Conservation (phyloP, 495 filamentous ascomycete genomes). For the Cenococcum geophilum region DNA sequence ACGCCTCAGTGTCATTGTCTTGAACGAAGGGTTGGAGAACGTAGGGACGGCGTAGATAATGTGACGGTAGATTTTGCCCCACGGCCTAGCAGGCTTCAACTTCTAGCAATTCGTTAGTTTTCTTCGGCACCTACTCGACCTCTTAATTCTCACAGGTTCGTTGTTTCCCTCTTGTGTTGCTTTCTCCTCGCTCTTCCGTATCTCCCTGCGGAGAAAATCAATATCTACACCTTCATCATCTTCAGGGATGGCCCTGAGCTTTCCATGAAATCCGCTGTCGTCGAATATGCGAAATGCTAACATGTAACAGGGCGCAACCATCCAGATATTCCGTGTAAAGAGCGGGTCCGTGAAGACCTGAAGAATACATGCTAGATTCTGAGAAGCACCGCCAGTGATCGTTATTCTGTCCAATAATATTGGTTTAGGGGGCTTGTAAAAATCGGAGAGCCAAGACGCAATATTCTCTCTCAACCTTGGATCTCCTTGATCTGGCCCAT, state of each 20-base stretch:
- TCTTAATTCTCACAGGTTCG: slow-evolving; percentile 25
- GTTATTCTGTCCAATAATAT: slow-evolving; percentile 53
- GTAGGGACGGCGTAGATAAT: slow-evolving; percentile 80
- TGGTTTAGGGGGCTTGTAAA: slow-evolving; percentile 49
- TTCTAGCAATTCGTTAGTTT: slow-evolving; percentile 16
- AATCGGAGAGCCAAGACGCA: slow-evolving; percentile 60
- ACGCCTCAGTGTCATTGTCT: slow-evolving; percentile 59
- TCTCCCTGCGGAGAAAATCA: slow-evolving; percentile 45
- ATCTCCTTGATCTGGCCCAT: slow-evolving; percentile 75
- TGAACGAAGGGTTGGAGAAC: slow-evolving; percentile 73
- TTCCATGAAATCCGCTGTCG: slow-evolving; percentile 61
- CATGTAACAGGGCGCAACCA: slow-evolving; percentile 74
- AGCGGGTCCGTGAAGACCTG: slow-evolving; percentile 69
- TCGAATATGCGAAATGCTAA: slow-evolving; percentile 72
- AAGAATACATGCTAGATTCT: slow-evolving; percentile 66
- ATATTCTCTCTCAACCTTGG: slow-evolving; percentile 53
- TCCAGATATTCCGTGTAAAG: slow-evolving; percentile 70
- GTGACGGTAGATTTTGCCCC: slow-evolving; percentile 68
- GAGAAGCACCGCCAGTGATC: slow-evolving; percentile 75
- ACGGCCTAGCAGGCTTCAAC: slow-evolving; percentile 29
- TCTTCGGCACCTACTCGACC: background rate
- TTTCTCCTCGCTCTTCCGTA: slow-evolving; percentile 42
- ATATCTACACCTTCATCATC: slow-evolving; percentile 70
- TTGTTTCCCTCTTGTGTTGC: slow-evolving; percentile 31
- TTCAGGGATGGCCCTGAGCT: slow-evolving; percentile 61